Conservation (phyloP, 2,329 filamentous ascomycete species). For the Hypomyces rosellus region DNA sequence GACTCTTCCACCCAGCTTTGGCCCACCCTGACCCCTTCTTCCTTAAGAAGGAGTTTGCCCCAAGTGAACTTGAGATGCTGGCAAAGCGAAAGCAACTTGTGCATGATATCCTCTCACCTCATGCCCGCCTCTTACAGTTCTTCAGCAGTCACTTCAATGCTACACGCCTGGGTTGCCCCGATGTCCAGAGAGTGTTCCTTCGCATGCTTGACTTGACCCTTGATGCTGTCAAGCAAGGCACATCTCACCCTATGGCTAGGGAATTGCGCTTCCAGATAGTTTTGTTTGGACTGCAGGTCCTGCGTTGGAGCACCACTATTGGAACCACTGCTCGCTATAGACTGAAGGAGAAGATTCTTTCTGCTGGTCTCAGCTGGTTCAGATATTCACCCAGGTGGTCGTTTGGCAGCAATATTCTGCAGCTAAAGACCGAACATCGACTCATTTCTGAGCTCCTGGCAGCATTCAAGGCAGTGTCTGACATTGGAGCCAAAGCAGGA, state of each 20-base stretch:
- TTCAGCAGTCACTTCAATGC: slow-evolving; percentile 93
- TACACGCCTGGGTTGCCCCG: slow-evolving; percentile 73
- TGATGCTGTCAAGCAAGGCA: slow-evolving; percentile 62
- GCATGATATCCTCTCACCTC: slow-evolving; percentile 79
- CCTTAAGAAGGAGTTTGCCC: slow-evolving; percentile 84
- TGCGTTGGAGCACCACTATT: slow-evolving; percentile 65
- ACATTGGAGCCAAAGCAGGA: slow-evolving; percentile 47
- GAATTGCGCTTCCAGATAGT: slow-evolving; percentile 90
- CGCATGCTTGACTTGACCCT: slow-evolving; percentile 76
- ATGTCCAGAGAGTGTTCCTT: slow-evolving; percentile 75
- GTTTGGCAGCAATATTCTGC: slow-evolving; percentile 87
- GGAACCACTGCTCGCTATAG: slow-evolving; percentile 64
- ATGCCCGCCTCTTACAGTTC: slow-evolving; percentile 80
- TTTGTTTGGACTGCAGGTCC: slow-evolving; percentile 71
- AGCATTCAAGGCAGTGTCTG: slow-evolving; percentile 58
- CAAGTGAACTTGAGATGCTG: slow-evolving; percentile 72
- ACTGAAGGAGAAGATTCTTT: slow-evolving; percentile 82
- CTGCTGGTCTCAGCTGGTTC: slow-evolving; percentile 87
- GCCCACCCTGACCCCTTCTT: slow-evolving; percentile 83
- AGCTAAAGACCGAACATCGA: slow-evolving; percentile 87
- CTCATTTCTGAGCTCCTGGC: slow-evolving; percentile 68
- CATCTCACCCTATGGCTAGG: slow-evolving; percentile 77
- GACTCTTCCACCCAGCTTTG: slow-evolving; percentile 71
- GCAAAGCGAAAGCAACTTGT: slow-evolving; percentile 70
- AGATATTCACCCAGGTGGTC: slow-evolving; percentile 79